Conservation (phyloP, 805 yeast species). For the Saturnispora sekii region DNA sequence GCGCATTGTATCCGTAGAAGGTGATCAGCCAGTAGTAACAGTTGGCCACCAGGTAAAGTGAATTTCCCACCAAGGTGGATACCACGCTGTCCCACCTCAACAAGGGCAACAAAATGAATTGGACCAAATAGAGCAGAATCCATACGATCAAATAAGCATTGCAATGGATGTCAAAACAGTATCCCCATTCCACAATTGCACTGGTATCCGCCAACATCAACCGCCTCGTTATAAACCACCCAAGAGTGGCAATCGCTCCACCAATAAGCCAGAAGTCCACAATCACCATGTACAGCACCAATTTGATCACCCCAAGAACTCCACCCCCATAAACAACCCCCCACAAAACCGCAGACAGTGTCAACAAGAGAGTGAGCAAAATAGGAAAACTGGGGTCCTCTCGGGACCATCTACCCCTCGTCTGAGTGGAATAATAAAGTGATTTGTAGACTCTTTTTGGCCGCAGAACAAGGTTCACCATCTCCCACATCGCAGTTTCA, state of each 20-base stretch:
- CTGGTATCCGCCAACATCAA: slow-evolving; percentile 31
- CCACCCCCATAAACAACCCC: slow-evolving; percentile 72
- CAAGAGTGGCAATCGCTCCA: slow-evolving; percentile 52
- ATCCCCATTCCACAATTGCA: slow-evolving; percentile 69
- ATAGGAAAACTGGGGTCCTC: slow-evolving; percentile 89
- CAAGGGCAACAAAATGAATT: slow-evolving; percentile 66
- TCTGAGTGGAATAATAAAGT: slow-evolving; percentile 72
- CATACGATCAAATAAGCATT: slow-evolving; percentile 78
- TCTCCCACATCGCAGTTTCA: slow-evolving; percentile 91
- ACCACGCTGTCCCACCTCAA: slow-evolving; percentile 55
- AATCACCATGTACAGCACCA: slow-evolving; percentile 74
- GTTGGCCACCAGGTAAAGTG: slow-evolving; percentile 63
- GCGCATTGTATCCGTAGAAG: slow-evolving; percentile 78
- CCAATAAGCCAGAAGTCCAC: slow-evolving; percentile 75
- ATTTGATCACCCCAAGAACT: slow-evolving; percentile 47
- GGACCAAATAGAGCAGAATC: slow-evolving; percentile 64
- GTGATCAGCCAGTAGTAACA: slow-evolving; percentile 72
- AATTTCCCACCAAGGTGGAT: slow-evolving; percentile 67
- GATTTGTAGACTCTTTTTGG: slow-evolving; percentile 80
- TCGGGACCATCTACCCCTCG: slow-evolving; percentile 72
- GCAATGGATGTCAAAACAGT: slow-evolving; percentile 90
- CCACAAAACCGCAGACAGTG: slow-evolving; percentile 80
- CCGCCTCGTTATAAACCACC: slow-evolving; percentile 64
- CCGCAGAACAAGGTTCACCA: slow-evolving; percentile 56
- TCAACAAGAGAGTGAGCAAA: slow-evolving; percentile 54